These are phyloP conservation scores for Podila verticillata DNA, from an alignment of 192 early-diverging fungal species.

Conservation along the genomic window DNA sequence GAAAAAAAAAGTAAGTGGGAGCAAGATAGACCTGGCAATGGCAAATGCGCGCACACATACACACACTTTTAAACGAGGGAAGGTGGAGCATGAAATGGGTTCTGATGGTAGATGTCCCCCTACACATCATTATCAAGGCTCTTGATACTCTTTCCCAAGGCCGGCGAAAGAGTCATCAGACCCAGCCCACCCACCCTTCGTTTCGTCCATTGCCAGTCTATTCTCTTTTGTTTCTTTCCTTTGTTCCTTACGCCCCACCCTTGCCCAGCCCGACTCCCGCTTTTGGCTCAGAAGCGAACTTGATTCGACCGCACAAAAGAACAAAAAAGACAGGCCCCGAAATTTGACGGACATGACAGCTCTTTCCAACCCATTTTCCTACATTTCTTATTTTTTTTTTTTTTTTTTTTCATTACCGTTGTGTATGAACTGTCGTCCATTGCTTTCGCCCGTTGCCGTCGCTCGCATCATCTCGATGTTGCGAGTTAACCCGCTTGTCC, in stretches of 20 bases:
- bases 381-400: neutral
- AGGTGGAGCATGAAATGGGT: neutral
- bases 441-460: neutral
- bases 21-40: neutral
- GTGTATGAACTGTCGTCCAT: neutral
- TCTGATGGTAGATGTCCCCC: constrained; percentile 3
- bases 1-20: neutral
- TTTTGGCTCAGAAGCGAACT: constrained; percentile 4
- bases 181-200: neutral
- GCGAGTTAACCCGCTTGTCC: neutral
- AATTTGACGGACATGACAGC: constrained; percentile 52
- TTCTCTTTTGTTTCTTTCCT: constrained; percentile 4
- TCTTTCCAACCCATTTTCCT: constrained; percentile 36
- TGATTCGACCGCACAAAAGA: constrained; percentile 14
- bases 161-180: constrained; percentile 33
- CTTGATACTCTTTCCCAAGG: constrained; percentile 48
- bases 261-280: constrained; percentile 33
- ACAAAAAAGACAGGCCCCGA: constrained; percentile 44
- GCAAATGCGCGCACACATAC: neutral
- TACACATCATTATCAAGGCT: constrained; percentile 32
- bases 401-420: neutral
- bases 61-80: neutral
- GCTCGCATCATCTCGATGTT: neutral
- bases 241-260: neutral
- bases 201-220: neutral